Evolutionary conservation across 1,284 basidiomycete species (phyloP), one percentile per base, ranked within the genome.

Genomic region (Trichosporon sp.): DNA sequence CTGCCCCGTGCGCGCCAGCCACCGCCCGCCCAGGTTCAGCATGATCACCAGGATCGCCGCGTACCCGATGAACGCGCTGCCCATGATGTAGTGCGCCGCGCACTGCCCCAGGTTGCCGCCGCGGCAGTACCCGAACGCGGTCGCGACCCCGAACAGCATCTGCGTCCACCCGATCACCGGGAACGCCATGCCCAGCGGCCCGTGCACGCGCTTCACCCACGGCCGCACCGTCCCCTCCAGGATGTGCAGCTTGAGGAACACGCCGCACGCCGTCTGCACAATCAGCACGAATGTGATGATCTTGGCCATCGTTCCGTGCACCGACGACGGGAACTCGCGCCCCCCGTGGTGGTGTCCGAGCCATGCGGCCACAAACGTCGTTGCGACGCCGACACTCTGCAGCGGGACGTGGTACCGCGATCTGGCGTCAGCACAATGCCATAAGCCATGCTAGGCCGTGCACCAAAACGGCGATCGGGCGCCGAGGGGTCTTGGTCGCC

Each of bases 231-330:
- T 87, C 72, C 86, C 85, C 82, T 98, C 92, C 72, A 95, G 87
- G 23, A 98, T 89, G 81, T 98, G 96, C 3, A 96, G 85, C 83
- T 96, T 98, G 72, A 98, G 89, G 82, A 97, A 98, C 69, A 95
- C 86, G 6, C 95, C 95, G 65, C 93, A 85, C 18, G 80, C 77
- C 8, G 91, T 85, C 83, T 98, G 95, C 79, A 85, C 77, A 18
- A 86, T 75, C 56, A 94, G 88, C 2, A 91, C 88, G 42, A 88
- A 68, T 71, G 90, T 84, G 62, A 94, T 84, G 75, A 93, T 86
- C 65, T 87, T 89, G 15, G 90, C 91, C 75, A 91, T 88, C 2
- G 83, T 84, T 7, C 89, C 91, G 77, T 94, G 92, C 12, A 81
- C 80, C 80, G 81, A 51, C 0, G 11, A 3, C 51, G 87, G 86